Conservation (phyloP, 805 yeast genomes). For the Metschnikowia noctiluminum region DNA sequence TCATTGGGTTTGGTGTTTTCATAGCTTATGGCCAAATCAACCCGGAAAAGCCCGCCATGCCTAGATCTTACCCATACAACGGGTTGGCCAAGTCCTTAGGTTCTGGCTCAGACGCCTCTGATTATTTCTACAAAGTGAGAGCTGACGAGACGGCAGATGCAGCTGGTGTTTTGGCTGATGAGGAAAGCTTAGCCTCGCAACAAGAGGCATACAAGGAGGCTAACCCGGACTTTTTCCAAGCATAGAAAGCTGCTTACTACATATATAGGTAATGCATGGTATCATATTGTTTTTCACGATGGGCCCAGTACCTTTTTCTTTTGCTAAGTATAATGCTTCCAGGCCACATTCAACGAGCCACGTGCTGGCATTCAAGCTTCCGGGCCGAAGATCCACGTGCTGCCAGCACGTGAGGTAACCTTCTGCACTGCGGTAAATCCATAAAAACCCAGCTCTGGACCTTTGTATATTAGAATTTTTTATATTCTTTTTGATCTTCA, state of each 20-base stretch:
- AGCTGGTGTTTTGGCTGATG: slow-evolving; percentile 35
- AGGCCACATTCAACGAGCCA: no score
- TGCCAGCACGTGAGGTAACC: no score
- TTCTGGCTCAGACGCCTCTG: slow-evolving; percentile 39
- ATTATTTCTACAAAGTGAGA: slow-evolving; percentile 37
- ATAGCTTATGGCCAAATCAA: slow-evolving; percentile 46
- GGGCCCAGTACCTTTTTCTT: no score
- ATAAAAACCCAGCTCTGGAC: no score
- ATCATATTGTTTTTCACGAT: not conserved
- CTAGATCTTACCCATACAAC: slow-evolving; percentile 69
- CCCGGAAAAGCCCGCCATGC: slow-evolving; percentile 69
- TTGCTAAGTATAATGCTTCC: no score
- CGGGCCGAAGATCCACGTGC: no score
- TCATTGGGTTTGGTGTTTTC: slow-evolving; percentile 43
- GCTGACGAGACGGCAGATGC: slow-evolving; percentile 38
- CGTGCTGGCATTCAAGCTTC: no score
- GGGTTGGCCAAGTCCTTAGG: slow-evolving; percentile 78
- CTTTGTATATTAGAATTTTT: no score
- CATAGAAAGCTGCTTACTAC: not conserved
- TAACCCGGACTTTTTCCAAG: slow-evolving; percentile 35
- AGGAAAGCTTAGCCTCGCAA: slow-evolving; percentile 26
- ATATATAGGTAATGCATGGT: slow-evolving; percentile 3
- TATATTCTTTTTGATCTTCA: no score
- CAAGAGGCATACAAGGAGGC: slow-evolving; percentile 31
- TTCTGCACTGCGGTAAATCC: no score